A percentile compares a stretch with the other conserved stretches of the same genome.
These are phyloP conservation scores for Yamadazyma aaseri DNA, from an alignment of 1,139 yeast species.

Conservation along the genomic window DNA sequence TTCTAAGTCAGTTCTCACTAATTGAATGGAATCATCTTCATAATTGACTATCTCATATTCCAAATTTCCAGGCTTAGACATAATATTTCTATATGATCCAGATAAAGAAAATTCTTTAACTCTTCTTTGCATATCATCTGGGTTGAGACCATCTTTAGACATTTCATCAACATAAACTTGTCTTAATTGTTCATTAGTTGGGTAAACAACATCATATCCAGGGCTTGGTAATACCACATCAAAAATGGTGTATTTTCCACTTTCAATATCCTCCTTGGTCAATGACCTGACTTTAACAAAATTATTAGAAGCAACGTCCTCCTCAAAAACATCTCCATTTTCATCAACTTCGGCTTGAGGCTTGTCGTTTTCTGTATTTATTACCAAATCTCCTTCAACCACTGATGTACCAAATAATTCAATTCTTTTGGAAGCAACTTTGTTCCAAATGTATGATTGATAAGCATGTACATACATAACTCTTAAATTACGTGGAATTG, in stretches of 20 bases:
- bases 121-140: conserved; percentile 77
- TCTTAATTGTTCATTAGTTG: conserved; percentile 59
- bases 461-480: conserved; percentile 97
- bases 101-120: conserved; percentile 87
- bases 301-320: conserved; percentile 57
- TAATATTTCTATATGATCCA: conserved; percentile 82
- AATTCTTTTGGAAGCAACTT: conserved; percentile 76
- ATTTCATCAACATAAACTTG: conserved; percentile 69
- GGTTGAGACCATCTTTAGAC: conserved; percentile 82
- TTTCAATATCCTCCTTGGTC: conserved; percentile 68
- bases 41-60: conserved; percentile 68
- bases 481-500: conserved; percentile 88
- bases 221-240: conserved; percentile 94
- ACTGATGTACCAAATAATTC: conserved; percentile 67
- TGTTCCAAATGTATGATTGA: conserved; percentile 94
- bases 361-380: conserved; percentile 23
- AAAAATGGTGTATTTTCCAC: conserved; percentile 61
- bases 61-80: conserved; percentile 64
- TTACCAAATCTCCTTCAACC: conserved; percentile 83
- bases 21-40: conserved; percentile 59
- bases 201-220: conserved; percentile 86
- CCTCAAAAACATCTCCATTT: conserved; percentile 53
- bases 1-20: conserved; percentile 83
- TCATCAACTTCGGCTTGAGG: conserved; percentile 31
- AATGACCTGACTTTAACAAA: conserved; percentile 66